phyloP scores from a whole-genome alignment of 2,329 filamentous ascomycete species.

The Botrytis deweyae region DNA sequence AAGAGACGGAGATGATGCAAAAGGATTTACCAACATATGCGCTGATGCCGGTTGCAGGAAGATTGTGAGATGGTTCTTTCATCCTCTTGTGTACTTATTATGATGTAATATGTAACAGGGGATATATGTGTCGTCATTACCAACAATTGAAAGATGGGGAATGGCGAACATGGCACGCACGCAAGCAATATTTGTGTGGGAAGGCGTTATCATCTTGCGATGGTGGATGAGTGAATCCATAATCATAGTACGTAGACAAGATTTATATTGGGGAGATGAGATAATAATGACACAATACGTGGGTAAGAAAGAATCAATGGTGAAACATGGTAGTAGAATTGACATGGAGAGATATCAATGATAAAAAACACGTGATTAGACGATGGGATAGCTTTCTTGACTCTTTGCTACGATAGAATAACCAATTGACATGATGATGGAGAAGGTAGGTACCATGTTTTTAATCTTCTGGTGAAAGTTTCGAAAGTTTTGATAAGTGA shows the following conservation, averaged over 20 bases:
- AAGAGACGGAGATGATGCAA: not conserved
- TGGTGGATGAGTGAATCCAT: not conserved
- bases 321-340: not conserved
- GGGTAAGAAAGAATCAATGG: not conserved
- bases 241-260: not conserved
- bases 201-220: not conserved
- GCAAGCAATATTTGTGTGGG: not conserved
- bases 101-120: conserved; percentile 12
- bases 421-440: not conserved
- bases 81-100: not conserved
- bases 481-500: no score
- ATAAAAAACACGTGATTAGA: not conserved
- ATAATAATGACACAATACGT: not conserved
- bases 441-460: not conserved
- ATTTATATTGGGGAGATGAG: not conserved
- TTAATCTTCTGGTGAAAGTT: not conserved
- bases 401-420: not conserved
- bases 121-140: not conserved
- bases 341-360: not conserved
- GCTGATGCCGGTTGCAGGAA: not conserved
- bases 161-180: not conserved
- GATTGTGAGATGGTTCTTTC: not conserved
- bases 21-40: not conserved
- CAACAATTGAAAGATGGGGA: not conserved
- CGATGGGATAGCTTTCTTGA: not conserved